phyloP scores from a whole-genome alignment of 2,329 filamentous ascomycete genomes.

The Paecilomyces dactylethromorphus region DNA sequence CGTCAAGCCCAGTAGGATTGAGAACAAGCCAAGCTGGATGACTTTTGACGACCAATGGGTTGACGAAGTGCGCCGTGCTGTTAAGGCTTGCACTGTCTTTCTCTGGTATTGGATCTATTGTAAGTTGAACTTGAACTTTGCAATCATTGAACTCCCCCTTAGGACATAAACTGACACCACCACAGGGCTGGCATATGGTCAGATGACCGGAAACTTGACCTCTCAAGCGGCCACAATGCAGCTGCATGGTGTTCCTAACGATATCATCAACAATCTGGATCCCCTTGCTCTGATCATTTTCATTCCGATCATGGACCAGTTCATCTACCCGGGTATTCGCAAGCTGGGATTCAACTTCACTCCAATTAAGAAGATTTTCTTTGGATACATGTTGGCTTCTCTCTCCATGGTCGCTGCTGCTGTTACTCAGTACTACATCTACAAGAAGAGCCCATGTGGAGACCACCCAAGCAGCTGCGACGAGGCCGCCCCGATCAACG shows the following conservation, averaged over 20 bases:
- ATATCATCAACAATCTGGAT: constrained; percentile 69
- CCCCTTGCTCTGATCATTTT: constrained; percentile 70
- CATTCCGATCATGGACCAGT: constrained; percentile 62
- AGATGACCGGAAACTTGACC: constrained; percentile 45
- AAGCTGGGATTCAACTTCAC: constrained; percentile 60
- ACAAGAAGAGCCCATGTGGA: constrained; percentile 48
- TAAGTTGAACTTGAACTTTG: constrained; percentile 9
- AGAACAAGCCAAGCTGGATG: constrained; percentile 42
- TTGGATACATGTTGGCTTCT: constrained; percentile 61
- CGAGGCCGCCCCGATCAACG: constrained; percentile 41
- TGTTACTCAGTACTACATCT: constrained; percentile 51
- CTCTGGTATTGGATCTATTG: constrained; percentile 46
- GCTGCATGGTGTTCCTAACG: constrained; percentile 67
- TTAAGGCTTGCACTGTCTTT: constrained; percentile 64
- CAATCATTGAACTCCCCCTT: background rate
- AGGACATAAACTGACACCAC: background rate
- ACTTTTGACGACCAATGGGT: constrained; percentile 77
- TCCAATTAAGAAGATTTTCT: constrained; percentile 68
- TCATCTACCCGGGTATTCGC: constrained; percentile 63
- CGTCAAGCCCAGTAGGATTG: constrained; percentile 15
- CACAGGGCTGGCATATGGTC: constrained; percentile 36
- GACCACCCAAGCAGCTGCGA: constrained; percentile 44
- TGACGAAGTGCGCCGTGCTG: constrained; percentile 64
- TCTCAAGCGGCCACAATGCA: constrained; percentile 57
- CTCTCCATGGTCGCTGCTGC: constrained; percentile 57